A percentile compares a stretch with the other conserved stretches of the same genome.
phyloP scores from a whole-genome alignment of 2,329 filamentous ascomycete species.

The Septoria petroselini region DNA sequence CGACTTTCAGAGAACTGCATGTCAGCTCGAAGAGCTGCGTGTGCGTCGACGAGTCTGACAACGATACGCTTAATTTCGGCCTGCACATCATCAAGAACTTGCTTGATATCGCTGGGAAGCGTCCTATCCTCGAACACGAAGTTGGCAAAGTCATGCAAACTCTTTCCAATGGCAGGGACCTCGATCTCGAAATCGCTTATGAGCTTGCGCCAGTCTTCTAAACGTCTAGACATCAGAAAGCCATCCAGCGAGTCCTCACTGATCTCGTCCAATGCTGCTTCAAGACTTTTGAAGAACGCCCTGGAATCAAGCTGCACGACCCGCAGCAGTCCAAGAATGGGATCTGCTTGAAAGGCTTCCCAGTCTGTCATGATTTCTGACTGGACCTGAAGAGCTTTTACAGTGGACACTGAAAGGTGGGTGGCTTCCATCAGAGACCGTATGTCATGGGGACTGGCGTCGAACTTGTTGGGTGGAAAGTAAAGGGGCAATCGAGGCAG shows the following conservation, averaged over 20 bases:
- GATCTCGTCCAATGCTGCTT: slow-evolving; percentile 16
- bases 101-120: slow-evolving; percentile 8
- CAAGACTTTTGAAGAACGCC: slow-evolving; percentile 14
- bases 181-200: slow-evolving; percentile 19
- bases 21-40: slow-evolving; percentile 39
- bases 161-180: slow-evolving; percentile 11
- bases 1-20: slow-evolving; percentile 35
- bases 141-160: slow-evolving; percentile 13
- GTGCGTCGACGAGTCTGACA: slow-evolving; percentile 25
- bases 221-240: slow-evolving; percentile 14
- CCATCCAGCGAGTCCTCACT: slow-evolving; percentile 21
- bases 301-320: slow-evolving; percentile 6
- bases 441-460: not conserved
- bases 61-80: not conserved
- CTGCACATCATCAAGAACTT: slow-evolving; percentile 8
- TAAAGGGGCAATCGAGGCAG: not conserved
- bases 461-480: slow-evolving; percentile 1
- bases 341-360: not conserved
- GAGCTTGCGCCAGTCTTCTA: slow-evolving; percentile 16
- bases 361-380: not conserved
- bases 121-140: slow-evolving; percentile 5
- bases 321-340: slow-evolving; percentile 7
- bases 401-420: not conserved
- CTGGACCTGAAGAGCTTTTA: not conserved
- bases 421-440: not conserved